phyloP scores from a whole-genome alignment of 192 early-diverging fungal genomes.

The Coemansia javaensis region DNA sequence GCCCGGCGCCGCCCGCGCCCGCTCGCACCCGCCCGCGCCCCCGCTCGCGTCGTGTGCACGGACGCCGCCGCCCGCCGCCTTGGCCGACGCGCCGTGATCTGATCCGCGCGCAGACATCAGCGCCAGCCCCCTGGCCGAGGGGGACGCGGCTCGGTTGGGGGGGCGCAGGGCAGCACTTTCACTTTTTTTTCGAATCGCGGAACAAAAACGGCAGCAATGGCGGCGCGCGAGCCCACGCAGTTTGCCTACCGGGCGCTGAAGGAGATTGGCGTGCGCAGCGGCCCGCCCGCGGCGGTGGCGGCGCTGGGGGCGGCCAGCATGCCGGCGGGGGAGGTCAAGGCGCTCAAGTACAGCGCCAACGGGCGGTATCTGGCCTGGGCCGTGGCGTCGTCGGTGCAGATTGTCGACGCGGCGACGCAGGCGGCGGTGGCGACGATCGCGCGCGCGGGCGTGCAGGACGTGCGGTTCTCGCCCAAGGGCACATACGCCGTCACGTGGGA shows the following conservation, averaged over 20 bases:
- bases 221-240: conserved; percentile 25
- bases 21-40: too few species aligned
- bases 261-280: conserved; percentile 37
- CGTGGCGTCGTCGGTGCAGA: conserved; percentile 56
- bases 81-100: too few species aligned
- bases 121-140: too few species aligned
- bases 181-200: neutral
- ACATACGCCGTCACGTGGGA: conserved; percentile 88
- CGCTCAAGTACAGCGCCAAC: conserved; percentile 67
- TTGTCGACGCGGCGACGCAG: conserved; percentile 65
- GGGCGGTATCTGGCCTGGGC: conserved; percentile 65
- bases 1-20: too few species aligned
- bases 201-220: conserved; percentile 12
- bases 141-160: too few species aligned
- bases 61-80: too few species aligned
- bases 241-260: conserved; percentile 45
- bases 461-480: conserved; percentile 87
- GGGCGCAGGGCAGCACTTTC: too few species aligned
- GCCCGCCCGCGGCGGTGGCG: conserved; percentile 23
- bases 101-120: too few species aligned
- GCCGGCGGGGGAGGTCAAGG: conserved; percentile 24
- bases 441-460: conserved; percentile 68
- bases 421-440: conserved; percentile 60
- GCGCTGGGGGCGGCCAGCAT: conserved; percentile 11
- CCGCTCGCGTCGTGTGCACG: too few species aligned